Evolutionary conservation across 2,329 filamentous ascomycete species (phyloP).

Genomic region (Kalmusia sp.): DNA sequence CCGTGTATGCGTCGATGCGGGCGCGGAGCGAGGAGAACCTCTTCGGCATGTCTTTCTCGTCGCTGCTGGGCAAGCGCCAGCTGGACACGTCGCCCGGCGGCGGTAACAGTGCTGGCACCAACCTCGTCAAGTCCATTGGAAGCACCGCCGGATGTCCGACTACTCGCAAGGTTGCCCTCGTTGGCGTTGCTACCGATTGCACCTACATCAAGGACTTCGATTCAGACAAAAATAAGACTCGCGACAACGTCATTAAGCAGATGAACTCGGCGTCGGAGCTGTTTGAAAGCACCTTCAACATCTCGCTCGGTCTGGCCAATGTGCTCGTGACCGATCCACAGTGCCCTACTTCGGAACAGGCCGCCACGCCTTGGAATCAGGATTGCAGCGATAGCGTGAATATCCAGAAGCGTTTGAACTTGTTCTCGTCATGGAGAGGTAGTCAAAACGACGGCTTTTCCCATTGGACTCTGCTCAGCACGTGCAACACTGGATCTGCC

Average conservation of each 20-base stretch:
- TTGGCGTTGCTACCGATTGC: slow-evolving; percentile 94
- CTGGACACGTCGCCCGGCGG: slow-evolving; percentile 72
- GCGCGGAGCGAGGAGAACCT: slow-evolving; percentile 58
- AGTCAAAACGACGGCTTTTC: slow-evolving; percentile 79
- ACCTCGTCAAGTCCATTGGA: slow-evolving; percentile 80
- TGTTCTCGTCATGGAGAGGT: slow-evolving; percentile 90
- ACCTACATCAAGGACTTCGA: slow-evolving; percentile 80
- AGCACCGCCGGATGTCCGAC: slow-evolving; percentile 83
- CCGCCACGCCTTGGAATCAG: slow-evolving; percentile 83
- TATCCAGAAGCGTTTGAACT: slow-evolving; percentile 80
- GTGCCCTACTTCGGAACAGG: slow-evolving; percentile 75
- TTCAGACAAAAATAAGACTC: slow-evolving; percentile 71
- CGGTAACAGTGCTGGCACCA: slow-evolving; percentile 80
- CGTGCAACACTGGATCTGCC: slow-evolving; percentile 80
- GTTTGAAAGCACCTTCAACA: slow-evolving; percentile 92
- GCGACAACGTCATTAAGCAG: slow-evolving; percentile 78
- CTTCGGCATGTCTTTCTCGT: slow-evolving; percentile 67
- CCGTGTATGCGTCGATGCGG: slow-evolving; percentile 64
- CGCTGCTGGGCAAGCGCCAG: slow-evolving; percentile 73
- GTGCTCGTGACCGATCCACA: slow-evolving; percentile 75
- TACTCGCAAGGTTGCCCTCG: slow-evolving; percentile 87
- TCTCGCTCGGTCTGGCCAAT: slow-evolving; percentile 88
- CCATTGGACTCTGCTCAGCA: slow-evolving; percentile 90
- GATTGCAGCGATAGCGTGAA: slow-evolving; percentile 67
- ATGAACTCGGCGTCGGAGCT: slow-evolving; percentile 87